Base-by-base conservation (phyloP, 768 basidiomycete species). In the Kwoniella dendrophila region DNA sequence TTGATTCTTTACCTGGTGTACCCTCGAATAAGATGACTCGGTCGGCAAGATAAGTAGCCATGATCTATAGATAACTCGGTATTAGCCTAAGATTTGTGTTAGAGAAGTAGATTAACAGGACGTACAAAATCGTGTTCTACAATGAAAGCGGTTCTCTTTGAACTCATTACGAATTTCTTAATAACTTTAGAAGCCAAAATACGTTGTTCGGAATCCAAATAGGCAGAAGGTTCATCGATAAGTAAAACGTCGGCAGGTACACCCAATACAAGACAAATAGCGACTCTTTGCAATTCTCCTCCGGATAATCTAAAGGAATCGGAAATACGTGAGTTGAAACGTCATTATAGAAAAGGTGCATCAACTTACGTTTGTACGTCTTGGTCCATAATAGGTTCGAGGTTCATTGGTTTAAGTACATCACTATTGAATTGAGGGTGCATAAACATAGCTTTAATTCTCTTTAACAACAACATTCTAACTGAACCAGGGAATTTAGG, bases 341-440 rank as follows among this genome's bases (percentile, higher is more conserved):
- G 22, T 2, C 10, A 22, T 33, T 10, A 26, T 20, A n/a, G 33
- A 27, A 2, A 49, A 49, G 2, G 47, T 14, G 26, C 14, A 33
- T 22, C 4, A 4, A 64, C 71, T 74, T 60, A 75, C 24, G 95
- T 98, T 83, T 92, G 92, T 22, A 99, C 96, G 36, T 97, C 92
- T 81, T 99, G 94, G 78, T 99, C 96, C 83, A 99, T 87, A 65
- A 99, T 88, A 58, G 86, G 85, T 41, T 99, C 96, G 72, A 99
- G 79, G 77, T 82, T 90, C 95, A 99, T 97, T 26, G 95, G 95
- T 82, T 98, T 98, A 64, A 98, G 81, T 45, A 98, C 96, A 76
- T 98, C 96, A 41, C 90, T 90, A 80, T 95, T 90, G 88, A 99
- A 99, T 80, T 98, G 96, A n/a, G 94, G 89, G 79, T 96, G 93